Percentiles rank a stretch among this genome's conserved stretches.
phyloP scores from a whole-genome alignment of 2,329 filamentous ascomycete species.

The Lasiodiplodia citricola region DNA sequence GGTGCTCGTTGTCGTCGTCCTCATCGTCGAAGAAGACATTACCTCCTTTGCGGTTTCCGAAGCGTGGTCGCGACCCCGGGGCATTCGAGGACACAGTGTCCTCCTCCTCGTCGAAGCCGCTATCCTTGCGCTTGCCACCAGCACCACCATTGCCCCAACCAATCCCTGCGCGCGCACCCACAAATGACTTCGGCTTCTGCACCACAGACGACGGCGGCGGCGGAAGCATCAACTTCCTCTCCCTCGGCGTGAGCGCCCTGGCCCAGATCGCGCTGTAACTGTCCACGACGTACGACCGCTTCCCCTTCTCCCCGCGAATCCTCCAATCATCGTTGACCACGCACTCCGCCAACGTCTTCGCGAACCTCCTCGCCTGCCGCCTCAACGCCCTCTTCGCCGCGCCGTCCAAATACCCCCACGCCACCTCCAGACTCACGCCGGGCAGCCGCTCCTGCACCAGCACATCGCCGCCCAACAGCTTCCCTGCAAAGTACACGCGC shows the following conservation, averaged over 20 bases:
- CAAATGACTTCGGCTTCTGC: neutral
- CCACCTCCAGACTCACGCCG: constrained; percentile 44
- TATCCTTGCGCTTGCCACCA: neutral
- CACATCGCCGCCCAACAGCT: constrained; percentile 38
- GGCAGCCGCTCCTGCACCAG: constrained; percentile 48
- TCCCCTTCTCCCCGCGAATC: neutral
- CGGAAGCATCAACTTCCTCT: constrained; percentile 11
- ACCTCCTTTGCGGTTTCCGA: neutral
- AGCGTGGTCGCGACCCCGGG: neutral
- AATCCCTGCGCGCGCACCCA: neutral
- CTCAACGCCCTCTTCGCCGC: constrained; percentile 43
- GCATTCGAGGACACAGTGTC: neutral
- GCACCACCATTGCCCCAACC: neutral
- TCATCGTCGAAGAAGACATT: neutral
- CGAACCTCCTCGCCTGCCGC: constrained; percentile 38
- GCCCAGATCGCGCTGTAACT: constrained; percentile 21
- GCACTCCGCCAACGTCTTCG: neutral
- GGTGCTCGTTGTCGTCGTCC: neutral
- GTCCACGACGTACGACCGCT: constrained; percentile 13
- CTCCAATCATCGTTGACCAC: neutral
- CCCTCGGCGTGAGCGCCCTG: constrained; percentile 11
- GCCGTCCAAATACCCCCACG: constrained; percentile 45
- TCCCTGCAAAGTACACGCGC: neutral
- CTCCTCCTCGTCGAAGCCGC: neutral
- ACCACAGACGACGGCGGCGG: neutral